Base-by-base conservation (phyloP, 768 basidiomycete species). In the Naganishia vishniacii region DNA sequence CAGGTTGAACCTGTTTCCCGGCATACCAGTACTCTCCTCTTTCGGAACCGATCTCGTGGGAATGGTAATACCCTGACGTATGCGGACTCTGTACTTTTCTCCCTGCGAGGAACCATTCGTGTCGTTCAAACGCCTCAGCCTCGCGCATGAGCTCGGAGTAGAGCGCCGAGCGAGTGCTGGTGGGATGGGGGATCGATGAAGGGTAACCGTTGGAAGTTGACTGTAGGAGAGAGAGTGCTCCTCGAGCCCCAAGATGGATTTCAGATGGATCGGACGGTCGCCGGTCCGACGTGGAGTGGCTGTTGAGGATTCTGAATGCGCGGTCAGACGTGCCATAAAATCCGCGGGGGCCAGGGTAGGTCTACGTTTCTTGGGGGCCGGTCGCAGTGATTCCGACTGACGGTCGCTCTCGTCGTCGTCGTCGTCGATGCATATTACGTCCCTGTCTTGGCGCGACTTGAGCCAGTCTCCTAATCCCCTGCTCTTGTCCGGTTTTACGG, bases 111-210 rank as follows among this genome's bases (percentile, higher is more conserved):
- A 69, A 72, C 64, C 71, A 78, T 26, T 65, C 60, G 34, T 73
- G 70, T 16, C 70, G 49, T 15, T 69, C 67, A 73, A 74, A 78
- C 5, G 51, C 11, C 34, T 4, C 37, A 11, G 64, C 66, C 28
- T 76, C 75, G 11, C 73, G 65, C 72, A 77, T 70, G 60, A 78
- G 51, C 3, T 64, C 62, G 7, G 75, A 64, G 48, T 71, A 78
- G n/a, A 78, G 64, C 11, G 77, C 73, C 23, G 69, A 72, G 77
- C 77, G 31, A 78, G 64, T 0, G 69, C 46, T 0, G 76, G 53
- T 0, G 73, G 64, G 3, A 78, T 37, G 0, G 76, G 74, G 0
- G 77, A 74, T 0, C 65, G 41, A 26, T 75, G 69, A 0, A 76
- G 53, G 0, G 73, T 56, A 20, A 56, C 20, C 23, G 45, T 59